Percentiles rank a stretch among this genome's conserved stretches.
Evolutionary conservation across 495 filamentous ascomycete genomes (phyloP).

Genomic region (Daldinia decipiens): DNA sequence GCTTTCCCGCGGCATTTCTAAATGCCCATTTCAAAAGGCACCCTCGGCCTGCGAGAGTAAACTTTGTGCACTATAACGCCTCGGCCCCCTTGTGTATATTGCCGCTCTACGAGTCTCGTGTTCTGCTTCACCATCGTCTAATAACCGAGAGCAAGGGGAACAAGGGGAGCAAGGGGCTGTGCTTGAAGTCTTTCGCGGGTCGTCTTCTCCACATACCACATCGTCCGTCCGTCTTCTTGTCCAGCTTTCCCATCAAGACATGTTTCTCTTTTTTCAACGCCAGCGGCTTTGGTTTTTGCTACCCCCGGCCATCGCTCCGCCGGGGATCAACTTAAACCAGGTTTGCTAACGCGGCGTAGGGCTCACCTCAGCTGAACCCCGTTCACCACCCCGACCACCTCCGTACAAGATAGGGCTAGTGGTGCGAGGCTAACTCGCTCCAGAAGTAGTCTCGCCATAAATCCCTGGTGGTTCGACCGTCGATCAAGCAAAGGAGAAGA

Average conservation of each 20-base stretch:
- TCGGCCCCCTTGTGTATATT: conserved; percentile 3
- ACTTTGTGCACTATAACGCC: not conserved
- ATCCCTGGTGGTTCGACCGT: conserved; percentile 25
- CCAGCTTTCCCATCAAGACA: conserved; percentile 22
- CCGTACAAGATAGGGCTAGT: conserved; percentile 30
- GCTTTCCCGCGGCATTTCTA: not conserved
- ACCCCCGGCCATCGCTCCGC: conserved; percentile 24
- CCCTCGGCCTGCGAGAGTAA: not conserved
- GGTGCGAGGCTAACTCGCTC: conserved; percentile 35
- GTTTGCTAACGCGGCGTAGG: conserved; percentile 38
- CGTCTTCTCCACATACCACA: conserved; percentile 14
- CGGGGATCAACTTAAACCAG: conserved; percentile 34
- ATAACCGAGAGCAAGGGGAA: not conserved
- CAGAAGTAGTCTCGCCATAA: conserved; percentile 26
- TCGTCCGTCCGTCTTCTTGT: conserved; percentile 7
- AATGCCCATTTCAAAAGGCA: not conserved
- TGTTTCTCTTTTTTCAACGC: conserved; percentile 15
- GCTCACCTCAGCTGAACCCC: conserved; percentile 46
- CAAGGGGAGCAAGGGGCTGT: not conserved
- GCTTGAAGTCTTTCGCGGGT: conserved; percentile 13
- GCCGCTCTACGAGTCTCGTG: conserved; percentile 6
- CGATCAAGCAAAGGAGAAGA: not conserved
- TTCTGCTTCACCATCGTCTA: conserved; percentile 14
- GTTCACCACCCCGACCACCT: conserved; percentile 21
- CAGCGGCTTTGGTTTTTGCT: conserved; percentile 12